Evolutionary conservation across 345 rosid genomes (phyloP).

Genomic region (Citrus mangshanensis): DNA sequence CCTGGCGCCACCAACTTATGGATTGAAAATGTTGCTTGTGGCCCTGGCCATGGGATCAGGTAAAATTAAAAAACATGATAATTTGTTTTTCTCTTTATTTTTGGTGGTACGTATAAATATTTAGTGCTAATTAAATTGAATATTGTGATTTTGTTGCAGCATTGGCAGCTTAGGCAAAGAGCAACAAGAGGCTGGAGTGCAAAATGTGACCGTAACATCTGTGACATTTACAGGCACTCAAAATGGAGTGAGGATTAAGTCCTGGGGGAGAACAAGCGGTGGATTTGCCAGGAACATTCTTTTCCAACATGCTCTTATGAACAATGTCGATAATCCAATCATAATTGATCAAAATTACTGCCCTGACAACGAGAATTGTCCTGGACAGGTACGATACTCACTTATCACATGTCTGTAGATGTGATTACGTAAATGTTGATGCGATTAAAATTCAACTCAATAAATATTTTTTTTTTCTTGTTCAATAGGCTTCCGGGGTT

Average conservation of each 20-base stretch:
- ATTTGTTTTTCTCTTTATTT: background rate
- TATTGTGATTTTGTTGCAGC: conserved; percentile 13
- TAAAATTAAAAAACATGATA: background rate
- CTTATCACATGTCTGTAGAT: too few species aligned
- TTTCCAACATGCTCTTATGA: conserved; percentile 13
- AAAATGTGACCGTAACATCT: conserved; percentile 33
- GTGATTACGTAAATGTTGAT: too few species aligned
- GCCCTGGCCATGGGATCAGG: conserved; percentile 80
- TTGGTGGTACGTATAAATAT: background rate
- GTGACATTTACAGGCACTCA: conserved; percentile 26
- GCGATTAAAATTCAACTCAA: too few species aligned
- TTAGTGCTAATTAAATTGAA: background rate
- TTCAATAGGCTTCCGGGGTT: too few species aligned
- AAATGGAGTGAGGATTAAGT: conserved; percentile 43
- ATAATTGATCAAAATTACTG: conserved; percentile 42
- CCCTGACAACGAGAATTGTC: too few species aligned
- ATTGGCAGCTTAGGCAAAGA: conserved; percentile 42
- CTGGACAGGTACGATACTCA: too few species aligned
- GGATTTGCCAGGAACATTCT: conserved; percentile 21
- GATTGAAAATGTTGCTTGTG: conserved; percentile 59
- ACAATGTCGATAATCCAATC: conserved; percentile 37
- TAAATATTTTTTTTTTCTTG: too few species aligned
- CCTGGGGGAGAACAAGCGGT: conserved; percentile 31
- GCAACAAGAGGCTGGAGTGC: conserved; percentile 29
- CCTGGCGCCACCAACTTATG: conserved; percentile 55